Evolutionary conservation across 2,329 filamentous ascomycete species (phyloP).

Genomic region (Colletotrichum sp.): DNA sequence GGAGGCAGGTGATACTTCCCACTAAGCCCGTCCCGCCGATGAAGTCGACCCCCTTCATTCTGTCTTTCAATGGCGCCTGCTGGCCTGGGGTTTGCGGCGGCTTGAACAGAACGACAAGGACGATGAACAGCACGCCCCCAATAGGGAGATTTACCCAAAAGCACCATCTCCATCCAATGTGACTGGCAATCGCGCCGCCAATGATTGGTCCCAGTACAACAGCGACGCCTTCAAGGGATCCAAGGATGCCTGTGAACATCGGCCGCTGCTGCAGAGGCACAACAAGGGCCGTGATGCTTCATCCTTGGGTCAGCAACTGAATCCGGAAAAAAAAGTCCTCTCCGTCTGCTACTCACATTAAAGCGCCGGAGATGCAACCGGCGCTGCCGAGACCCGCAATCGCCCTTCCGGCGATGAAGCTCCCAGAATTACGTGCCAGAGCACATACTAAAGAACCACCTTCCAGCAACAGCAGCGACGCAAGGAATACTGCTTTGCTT

Average conservation of each 20-base stretch:
- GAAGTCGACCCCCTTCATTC: constrained; percentile 26
- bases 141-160: constrained; percentile 65
- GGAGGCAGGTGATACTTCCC: constrained; percentile 36
- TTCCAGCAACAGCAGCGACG: not conserved
- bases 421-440: not conserved
- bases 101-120: constrained; percentile 51
- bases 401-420: constrained; percentile 2
- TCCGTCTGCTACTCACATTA: constrained; percentile 36
- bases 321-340: not conserved
- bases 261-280: constrained; percentile 31
- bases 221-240: constrained; percentile 48
- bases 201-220: not conserved
- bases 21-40: constrained; percentile 17
- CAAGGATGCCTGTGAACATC: constrained; percentile 40
- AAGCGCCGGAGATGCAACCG: constrained; percentile 35
- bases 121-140: constrained; percentile 50
- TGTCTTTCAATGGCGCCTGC: not conserved
- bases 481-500: constrained; percentile 29
- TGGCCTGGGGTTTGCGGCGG: not conserved
- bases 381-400: constrained; percentile 1
- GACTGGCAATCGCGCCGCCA: not conserved
- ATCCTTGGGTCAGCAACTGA: constrained; percentile 31
- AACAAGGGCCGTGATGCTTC: constrained; percentile 34
- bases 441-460: not conserved
- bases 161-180: constrained; percentile 46